phyloP scores from a whole-genome alignment of 75 land plant species.

The Larix kaempferi region DNA sequence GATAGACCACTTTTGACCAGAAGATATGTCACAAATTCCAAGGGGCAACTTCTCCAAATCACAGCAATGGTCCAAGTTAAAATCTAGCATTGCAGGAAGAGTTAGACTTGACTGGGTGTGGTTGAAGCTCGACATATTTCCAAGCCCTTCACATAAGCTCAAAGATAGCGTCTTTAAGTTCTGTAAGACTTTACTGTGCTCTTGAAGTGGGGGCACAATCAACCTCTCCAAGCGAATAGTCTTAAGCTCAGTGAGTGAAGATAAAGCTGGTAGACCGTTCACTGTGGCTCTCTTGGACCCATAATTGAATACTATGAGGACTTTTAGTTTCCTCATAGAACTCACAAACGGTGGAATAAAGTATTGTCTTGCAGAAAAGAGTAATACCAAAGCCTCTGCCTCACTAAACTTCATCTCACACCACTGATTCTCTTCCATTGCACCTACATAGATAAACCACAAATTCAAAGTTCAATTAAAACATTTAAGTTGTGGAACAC shows the following conservation, averaged over 20 bases:
- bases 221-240: conserved; percentile 56
- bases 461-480: neutral
- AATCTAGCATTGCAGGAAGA: conserved; percentile 32
- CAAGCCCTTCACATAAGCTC: conserved; percentile 29
- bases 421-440: conserved; percentile 51
- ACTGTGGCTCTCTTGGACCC: conserved; percentile 22
- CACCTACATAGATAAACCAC: conserved; percentile 20
- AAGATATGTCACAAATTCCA: conserved; percentile 21
- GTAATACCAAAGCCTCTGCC: conserved; percentile 55
- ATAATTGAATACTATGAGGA: conserved; percentile 35
- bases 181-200: conserved; percentile 14
- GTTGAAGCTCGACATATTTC: conserved; percentile 4
- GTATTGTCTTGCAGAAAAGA: conserved; percentile 35
- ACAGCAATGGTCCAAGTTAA: conserved; percentile 48
- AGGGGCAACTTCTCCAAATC: conserved; percentile 38
- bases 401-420: conserved; percentile 35
- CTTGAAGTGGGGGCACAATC: conserved; percentile 15
- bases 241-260: conserved; percentile 25
- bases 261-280: conserved; percentile 20
- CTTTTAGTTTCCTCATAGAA: conserved; percentile 45
- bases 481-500: too few species aligned
- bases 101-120: conserved; percentile 14
- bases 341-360: conserved; percentile 50
- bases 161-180: conserved; percentile 36
- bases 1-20: conserved; percentile 28